These are phyloP conservation scores for Hanseniaspora nectarophila DNA, from an alignment of 805 yeast genomes.

Conservation along the genomic window DNA sequence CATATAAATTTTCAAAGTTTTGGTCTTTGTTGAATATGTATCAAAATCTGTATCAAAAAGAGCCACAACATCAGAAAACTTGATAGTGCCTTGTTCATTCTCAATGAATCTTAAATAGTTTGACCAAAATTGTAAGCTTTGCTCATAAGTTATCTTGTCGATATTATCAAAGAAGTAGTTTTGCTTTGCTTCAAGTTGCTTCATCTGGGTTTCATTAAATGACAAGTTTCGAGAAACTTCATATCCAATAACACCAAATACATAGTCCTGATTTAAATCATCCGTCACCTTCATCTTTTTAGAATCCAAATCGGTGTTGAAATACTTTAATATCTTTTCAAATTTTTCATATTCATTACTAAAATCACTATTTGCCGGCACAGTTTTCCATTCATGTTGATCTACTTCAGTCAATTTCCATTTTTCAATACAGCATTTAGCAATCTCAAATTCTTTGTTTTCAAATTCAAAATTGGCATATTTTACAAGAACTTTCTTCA, in stretches of 20 bases:
- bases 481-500: not conserved
- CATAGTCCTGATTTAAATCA: not conserved
- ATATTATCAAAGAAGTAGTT: not conserved
- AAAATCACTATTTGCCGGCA: not conserved
- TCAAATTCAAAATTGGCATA: constrained; percentile 4
- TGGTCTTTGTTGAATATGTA: constrained; percentile 26
- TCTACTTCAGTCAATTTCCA: not conserved
- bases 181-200: no score
- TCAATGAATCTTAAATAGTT: constrained; percentile 43
- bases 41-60: constrained; percentile 35
- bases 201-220: not conserved
- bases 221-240: not conserved
- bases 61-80: constrained; percentile 29
- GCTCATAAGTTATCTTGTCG: not conserved
- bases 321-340: not conserved
- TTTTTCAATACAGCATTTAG: not conserved
- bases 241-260: not conserved
- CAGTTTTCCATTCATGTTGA: not conserved
- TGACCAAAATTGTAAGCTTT: constrained; percentile 69
- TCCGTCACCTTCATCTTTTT: not conserved
- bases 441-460: not conserved
- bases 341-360: not conserved
- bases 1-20: constrained; percentile 57
- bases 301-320: not conserved
- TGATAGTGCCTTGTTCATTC: constrained; percentile 25